Evolutionary conservation across 73 alveolate genomes (phyloP).

Genomic region (Effrenium voratum): DNA sequence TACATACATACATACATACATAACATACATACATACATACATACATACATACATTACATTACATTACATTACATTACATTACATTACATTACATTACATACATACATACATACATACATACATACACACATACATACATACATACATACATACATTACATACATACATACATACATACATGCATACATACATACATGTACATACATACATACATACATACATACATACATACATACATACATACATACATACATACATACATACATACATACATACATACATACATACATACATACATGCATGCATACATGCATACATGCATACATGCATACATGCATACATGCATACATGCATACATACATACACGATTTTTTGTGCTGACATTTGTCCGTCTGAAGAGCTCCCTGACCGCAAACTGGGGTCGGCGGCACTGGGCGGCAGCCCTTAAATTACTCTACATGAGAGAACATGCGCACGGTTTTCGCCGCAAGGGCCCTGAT

Average conservation of each 20-base stretch:
- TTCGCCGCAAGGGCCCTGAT: too few relatives aligned
- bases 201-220: not conserved
- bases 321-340: not conserved
- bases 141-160: not conserved
- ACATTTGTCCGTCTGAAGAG: too few relatives aligned
- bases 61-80: not conserved
- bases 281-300: not conserved
- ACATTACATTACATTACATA: not conserved
- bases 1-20: too few relatives aligned
- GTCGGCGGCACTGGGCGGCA: too few relatives aligned
- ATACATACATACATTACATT: too few relatives aligned
- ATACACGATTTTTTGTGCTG: too few relatives aligned
- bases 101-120: not conserved
- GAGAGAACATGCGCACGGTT: too few relatives aligned
- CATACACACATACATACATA: not conserved
- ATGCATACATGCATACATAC: not conserved
- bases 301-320: not conserved
- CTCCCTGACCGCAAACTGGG: too few relatives aligned
- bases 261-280: not conserved
- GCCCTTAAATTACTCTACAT: too few relatives aligned
- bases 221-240: not conserved
- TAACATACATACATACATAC: too few relatives aligned
- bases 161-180: not conserved
- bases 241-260: not conserved
- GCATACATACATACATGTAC: not conserved